These are phyloP conservation scores for Zhuliangozyma blackwelliae DNA, from an alignment of 1,139 yeast species.

Conservation along the genomic window DNA sequence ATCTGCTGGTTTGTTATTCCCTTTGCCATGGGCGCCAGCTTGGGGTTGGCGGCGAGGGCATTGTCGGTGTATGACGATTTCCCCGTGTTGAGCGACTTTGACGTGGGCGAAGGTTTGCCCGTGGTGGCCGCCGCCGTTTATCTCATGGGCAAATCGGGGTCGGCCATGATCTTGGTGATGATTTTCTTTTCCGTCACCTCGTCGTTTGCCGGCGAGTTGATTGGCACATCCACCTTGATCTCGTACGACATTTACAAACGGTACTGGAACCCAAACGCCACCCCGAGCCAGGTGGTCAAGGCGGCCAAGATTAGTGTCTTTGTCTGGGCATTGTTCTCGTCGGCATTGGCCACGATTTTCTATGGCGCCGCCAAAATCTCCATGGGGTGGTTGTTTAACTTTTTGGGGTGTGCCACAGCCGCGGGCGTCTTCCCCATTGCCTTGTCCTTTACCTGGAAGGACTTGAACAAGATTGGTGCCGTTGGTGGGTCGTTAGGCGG, in stretches of 20 bases:
- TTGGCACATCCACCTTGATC: slow-evolving; percentile 43
- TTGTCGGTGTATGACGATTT: slow-evolving; percentile 21
- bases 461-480: slow-evolving; percentile 30
- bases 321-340: slow-evolving; percentile 23
- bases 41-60: slow-evolving; percentile 39
- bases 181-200: slow-evolving; percentile 49
- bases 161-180: slow-evolving; percentile 38
- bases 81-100: slow-evolving; percentile 18
- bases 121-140: slow-evolving; percentile 40
- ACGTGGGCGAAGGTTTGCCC: slow-evolving; percentile 37
- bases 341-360: slow-evolving; percentile 39
- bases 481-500: slow-evolving; percentile 26
- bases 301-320: slow-evolving; percentile 38
- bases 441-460: slow-evolving; percentile 37
- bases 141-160: slow-evolving; percentile 42
- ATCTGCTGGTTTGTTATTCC: slow-evolving; percentile 41
- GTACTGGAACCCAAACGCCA: slow-evolving; percentile 40
- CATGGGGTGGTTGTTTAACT: slow-evolving; percentile 37
- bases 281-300: slow-evolving; percentile 33
- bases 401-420: slow-evolving; percentile 27
- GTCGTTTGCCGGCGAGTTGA: slow-evolving; percentile 45
- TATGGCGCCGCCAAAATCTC: slow-evolving; percentile 24
- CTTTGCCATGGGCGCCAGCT: slow-evolving; percentile 37
- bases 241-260: slow-evolving; percentile 46
- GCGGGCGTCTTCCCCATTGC: slow-evolving; percentile 42